phyloP scores from a whole-genome alignment of 371 early-diverging fungal genomes.

The Rhizopus arrhizus region DNA sequence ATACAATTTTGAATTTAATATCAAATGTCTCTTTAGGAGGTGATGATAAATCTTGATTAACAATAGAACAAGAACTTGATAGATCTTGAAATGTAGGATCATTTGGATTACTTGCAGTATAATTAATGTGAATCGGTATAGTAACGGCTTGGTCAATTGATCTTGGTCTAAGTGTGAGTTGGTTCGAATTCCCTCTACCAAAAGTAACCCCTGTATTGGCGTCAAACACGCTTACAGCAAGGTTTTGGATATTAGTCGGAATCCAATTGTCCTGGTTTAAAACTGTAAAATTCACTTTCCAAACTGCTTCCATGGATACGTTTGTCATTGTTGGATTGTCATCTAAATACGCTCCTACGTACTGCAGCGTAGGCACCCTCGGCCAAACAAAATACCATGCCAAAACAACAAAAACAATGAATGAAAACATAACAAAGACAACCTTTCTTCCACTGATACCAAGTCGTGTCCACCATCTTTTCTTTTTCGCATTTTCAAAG shows the following conservation, averaged over 20 bases:
- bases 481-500: constrained; percentile 28
- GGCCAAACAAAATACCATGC: constrained; percentile 55
- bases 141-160: constrained; percentile 10
- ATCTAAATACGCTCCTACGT: constrained; percentile 21
- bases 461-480: constrained; percentile 21
- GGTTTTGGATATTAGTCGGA: constrained; percentile 27
- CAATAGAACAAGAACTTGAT: constrained; percentile 13
- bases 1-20: constrained; percentile 27
- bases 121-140: constrained; percentile 20
- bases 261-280: constrained; percentile 34
- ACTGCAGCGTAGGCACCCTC: constrained; percentile 30
- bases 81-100: constrained; percentile 16
- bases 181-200: constrained; percentile 22
- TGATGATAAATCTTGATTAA: constrained; percentile 10
- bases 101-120: constrained; percentile 9
- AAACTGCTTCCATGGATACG: constrained; percentile 20
- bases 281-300: constrained; percentile 37
- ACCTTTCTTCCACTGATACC: constrained; percentile 30
- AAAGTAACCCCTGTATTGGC: constrained; percentile 19
- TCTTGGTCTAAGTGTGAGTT: constrained; percentile 13
- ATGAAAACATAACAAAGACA: constrained; percentile 32
- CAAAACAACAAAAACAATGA: constrained; percentile 31
- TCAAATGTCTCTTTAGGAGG: constrained; percentile 18
- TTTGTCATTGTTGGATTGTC: constrained; percentile 11
- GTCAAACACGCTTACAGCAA: constrained; percentile 27